Evolutionary conservation across 768 basidiomycete species (phyloP), one percentile per base, ranked within the genome.

Genomic region (Boletus patriciae): DNA sequence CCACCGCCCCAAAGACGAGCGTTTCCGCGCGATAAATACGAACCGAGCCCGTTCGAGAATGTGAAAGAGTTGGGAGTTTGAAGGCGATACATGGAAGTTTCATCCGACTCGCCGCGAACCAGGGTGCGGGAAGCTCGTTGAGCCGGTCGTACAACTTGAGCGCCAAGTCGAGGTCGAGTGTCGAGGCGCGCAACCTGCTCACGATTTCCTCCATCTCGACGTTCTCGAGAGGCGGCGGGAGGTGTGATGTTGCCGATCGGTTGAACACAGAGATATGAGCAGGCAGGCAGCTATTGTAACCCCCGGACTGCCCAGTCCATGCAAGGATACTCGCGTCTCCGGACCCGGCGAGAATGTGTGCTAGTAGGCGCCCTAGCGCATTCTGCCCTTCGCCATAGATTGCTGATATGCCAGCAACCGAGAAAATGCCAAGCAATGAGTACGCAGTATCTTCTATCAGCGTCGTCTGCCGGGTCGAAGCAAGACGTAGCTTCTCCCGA

Each of bases 271-370:
- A 11, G 21, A 57, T 52, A 33, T 16, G 31, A 40, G 34, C 31
- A 15, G 55, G 55, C 6, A 57, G 38, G 31, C 50, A 57, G 10
- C 45, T 57, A 25, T 58, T 58, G 37, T 44, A 50, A 7, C 19
- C 27, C 23, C 44, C 44, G 0, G 57, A 44, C 23, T 46, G 21
- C 23, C 57, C 57, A 5, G 18, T 55, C 57, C 57, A 55, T 45
- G 54, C 57, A 3, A 58, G 57, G 23, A 58, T 38, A 8, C 46
- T 49, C 23, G 11, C n/a, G 6, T 58, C 48, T 31, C 57, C 54
- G 2, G 53, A 54, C 0, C 25, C 46, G 0, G 46, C 1, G n/a
- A 54, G 53, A 23, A 54, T 18, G 16, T 50, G 27, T 1, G 53
- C 47, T 18, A 54, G 12, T 9, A 50, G 25, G 6, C 46, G 53